Evolutionary conservation across 148 eudicot species (phyloP), one percentile per base, ranked within the genome.

Genomic region (Diospyros kaki): DNA sequence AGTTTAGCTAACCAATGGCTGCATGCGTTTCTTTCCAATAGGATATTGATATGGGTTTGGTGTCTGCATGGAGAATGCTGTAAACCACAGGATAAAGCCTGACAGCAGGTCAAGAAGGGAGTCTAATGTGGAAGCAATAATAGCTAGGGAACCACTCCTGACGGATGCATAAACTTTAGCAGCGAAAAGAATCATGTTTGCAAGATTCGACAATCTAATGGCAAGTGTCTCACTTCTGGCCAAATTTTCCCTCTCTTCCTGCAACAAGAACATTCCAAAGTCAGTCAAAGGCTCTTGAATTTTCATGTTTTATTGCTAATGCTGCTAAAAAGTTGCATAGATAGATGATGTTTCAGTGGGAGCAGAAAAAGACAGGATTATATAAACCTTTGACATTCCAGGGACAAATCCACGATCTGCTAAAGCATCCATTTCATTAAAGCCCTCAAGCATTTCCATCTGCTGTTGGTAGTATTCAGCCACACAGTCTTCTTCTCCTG

Each of bases 21-120:
- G 97, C 97, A 92, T 92, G 8, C 94, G 89, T 68, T 87, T 90
- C 88, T 92, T 90, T 73, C 97, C 97, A 79, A 92, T 92, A 2
- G 97, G 97, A 76, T 92, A 92, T 69, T 88, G 91, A 77, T 90
- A 92, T 3, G 91, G 97, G 64, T 90, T 92, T 54, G 85, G 87
- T 64, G 89, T 85, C 77, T 89, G 88, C 97, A 92, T 92, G 75
- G 97, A 88, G 76, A 87, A 90, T 48, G 97, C 90, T 64, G 97
- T 86, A 82, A 92, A 92, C 97, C 97, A 92, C 60, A 92, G 78
- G 77, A 92, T 92, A 82, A 88, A 90, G 9, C 97, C 94, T 13
- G 93, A 90, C 14, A 90, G 81, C 50, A 92, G 88, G 82, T 92
- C 97, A 76, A 92, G 93, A 79, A 90, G 91, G 42, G 94, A 90